These are phyloP conservation scores for Phellopilus nigrolimitatus DNA, from an alignment of 1,284 basidiomycete species.

Conservation along the genomic window DNA sequence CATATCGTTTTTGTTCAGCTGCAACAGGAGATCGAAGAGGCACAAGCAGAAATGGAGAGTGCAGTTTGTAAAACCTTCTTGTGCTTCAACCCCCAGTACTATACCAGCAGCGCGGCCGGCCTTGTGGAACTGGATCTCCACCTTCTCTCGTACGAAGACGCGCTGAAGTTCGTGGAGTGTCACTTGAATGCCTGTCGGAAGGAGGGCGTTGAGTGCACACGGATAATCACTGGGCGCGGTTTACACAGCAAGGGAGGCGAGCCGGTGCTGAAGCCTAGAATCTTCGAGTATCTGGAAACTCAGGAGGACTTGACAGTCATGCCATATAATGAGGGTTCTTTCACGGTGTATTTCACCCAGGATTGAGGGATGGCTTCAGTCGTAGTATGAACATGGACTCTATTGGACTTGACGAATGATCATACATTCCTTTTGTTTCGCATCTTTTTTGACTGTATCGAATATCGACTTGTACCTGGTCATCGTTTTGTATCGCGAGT, in stretches of 20 bases:
- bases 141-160: background rate
- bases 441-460: too few relatives aligned
- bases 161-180: background rate
- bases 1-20: too few relatives aligned
- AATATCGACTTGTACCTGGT: too few relatives aligned
- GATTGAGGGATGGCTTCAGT: too few relatives aligned
- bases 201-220: background rate
- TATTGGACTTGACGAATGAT: too few relatives aligned
- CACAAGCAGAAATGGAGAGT: background rate
- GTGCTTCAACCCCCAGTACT: background rate
- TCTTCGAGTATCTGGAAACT: background rate
- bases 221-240: constrained; percentile 12
- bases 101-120: background rate
- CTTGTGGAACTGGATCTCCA: constrained; percentile 7
- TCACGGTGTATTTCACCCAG: background rate
- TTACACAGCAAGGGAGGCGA: constrained; percentile 3
- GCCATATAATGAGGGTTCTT: background rate
- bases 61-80: background rate
- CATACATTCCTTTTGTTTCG: too few relatives aligned
- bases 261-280: background rate
- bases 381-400: too few relatives aligned
- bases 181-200: constrained; percentile 7
- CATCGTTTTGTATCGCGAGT: too few relatives aligned
- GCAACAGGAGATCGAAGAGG: background rate
- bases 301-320: background rate